A percentile compares a stretch with the other conserved stretches of the same genome.
Conservation (phyloP, 768 basidiomycete species). For the Lactifluus volemus region DNA sequence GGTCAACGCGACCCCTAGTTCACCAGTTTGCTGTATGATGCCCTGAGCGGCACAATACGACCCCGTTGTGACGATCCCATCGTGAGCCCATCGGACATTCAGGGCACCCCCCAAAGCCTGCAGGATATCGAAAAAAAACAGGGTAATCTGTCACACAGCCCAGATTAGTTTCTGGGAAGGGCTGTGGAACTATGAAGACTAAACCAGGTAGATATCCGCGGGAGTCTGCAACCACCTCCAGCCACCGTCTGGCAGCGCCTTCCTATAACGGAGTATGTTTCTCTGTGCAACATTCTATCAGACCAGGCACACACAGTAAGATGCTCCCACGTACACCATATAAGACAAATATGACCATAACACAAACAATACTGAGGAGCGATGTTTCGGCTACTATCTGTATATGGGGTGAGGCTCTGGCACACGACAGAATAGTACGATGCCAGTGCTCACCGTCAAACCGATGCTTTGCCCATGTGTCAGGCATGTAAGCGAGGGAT, state of each 20-base stretch:
- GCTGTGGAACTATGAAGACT: background rate
- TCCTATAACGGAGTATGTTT: too few relatives aligned
- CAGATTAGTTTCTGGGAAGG: background rate
- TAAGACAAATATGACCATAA: background rate
- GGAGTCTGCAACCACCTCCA: slow-evolving; percentile 28
- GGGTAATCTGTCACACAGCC: slow-evolving; percentile 20
- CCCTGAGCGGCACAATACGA: slow-evolving; percentile 32
- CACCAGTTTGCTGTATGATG: slow-evolving; percentile 33
- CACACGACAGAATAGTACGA: slow-evolving; percentile 15
- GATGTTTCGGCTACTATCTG: slow-evolving; percentile 31
- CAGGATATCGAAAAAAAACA: slow-evolving; percentile 29
- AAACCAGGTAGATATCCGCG: slow-evolving; percentile 35
- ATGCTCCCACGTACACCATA: slow-evolving; percentile 2
- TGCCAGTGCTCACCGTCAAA: slow-evolving; percentile 24
- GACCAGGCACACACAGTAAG: background rate
- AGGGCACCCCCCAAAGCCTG: slow-evolving; percentile 33
- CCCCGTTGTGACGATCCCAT: slow-evolving; percentile 28
- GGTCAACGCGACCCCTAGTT: slow-evolving; percentile 33
- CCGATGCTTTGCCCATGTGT: too few relatives aligned
- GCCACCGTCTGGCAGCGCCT: background rate
- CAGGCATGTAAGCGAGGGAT: too few relatives aligned
- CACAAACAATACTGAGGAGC: background rate
- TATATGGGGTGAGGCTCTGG: background rate
- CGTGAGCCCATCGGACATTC: slow-evolving; percentile 31
- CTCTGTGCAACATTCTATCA: background rate